phyloP scores from a whole-genome alignment of 768 basidiomycete genomes.

The Lactifluus echinatus region DNA sequence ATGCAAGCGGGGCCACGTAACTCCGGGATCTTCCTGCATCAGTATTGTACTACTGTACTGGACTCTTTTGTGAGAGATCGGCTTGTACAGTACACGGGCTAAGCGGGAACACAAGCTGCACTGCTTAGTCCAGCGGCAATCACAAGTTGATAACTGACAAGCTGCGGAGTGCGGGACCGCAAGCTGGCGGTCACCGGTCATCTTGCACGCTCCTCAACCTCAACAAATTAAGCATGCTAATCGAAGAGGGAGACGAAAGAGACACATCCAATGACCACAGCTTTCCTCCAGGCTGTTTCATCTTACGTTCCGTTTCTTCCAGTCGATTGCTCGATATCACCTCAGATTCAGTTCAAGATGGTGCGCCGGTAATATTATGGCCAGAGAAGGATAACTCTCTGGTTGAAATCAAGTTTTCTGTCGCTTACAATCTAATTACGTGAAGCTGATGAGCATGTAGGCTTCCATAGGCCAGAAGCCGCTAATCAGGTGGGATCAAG shows the following conservation, averaged over 20 bases:
- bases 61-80: no score
- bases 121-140: no score
- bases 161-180: not conserved
- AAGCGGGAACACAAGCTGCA: no score
- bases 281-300: slow-evolving; percentile 47
- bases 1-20: no score
- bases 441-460: slow-evolving; percentile 29
- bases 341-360: slow-evolving; percentile 46
- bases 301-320: slow-evolving; percentile 47
- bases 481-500: slow-evolving; percentile 59
- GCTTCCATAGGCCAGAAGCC: slow-evolving; percentile 54
- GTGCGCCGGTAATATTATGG: slow-evolving; percentile 56
- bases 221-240: slow-evolving; percentile 1
- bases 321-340: slow-evolving; percentile 52
- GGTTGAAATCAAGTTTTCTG: slow-evolving; percentile 56
- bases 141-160: no score
- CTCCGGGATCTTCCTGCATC: no score
- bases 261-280: slow-evolving; percentile 19
- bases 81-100: no score
- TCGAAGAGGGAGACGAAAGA: slow-evolving; percentile 4
- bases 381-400: slow-evolving; percentile 67
- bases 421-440: not conserved
- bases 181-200: not conserved
- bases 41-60: no score
- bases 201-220: no score